These are phyloP conservation scores for Exophiala bonariae DNA, from an alignment of 2,329 filamentous ascomycete genomes.

Conservation along the genomic window DNA sequence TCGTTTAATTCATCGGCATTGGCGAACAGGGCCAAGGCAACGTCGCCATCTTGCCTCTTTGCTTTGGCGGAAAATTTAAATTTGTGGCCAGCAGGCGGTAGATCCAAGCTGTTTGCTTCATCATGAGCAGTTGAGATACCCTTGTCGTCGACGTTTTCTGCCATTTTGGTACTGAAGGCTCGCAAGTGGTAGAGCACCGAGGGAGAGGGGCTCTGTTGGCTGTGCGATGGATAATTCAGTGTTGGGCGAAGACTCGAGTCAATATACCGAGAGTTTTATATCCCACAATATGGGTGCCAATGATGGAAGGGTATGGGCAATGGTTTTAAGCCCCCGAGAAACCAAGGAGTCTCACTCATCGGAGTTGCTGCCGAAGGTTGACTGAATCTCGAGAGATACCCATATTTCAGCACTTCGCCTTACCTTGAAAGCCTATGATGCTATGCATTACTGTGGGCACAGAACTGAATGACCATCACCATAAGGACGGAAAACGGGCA, in stretches of 20 bases:
- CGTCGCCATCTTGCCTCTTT: slow-evolving; percentile 43
- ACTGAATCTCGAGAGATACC: too few species aligned
- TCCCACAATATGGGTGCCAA: too few species aligned
- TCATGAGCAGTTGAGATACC: slow-evolving; percentile 13
- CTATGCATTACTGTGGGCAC: slow-evolving; percentile 8
- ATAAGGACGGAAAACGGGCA: slow-evolving; percentile 2
- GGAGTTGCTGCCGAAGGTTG: too few species aligned
- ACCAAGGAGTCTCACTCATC: too few species aligned
- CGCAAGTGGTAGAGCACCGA: neutral
- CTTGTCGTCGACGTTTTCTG: slow-evolving; percentile 14
- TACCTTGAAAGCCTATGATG: neutral
- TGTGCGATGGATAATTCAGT: too few species aligned
- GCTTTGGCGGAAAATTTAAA: slow-evolving; percentile 23
- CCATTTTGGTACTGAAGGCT: slow-evolving; percentile 7
- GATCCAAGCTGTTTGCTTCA: slow-evolving; percentile 15
- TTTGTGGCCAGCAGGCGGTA: slow-evolving; percentile 17
- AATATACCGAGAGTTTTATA: too few species aligned
- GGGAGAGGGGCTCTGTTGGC: neutral
- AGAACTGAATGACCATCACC: neutral
- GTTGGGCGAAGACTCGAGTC: too few species aligned
- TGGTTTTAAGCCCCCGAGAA: too few species aligned
- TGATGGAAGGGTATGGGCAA: too few species aligned
- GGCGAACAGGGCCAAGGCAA: slow-evolving; percentile 52
- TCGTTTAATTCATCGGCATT: slow-evolving; percentile 50
- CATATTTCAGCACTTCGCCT: too few species aligned